phyloP scores from a whole-genome alignment of 495 filamentous ascomycete species.

The Daldinia concentrica region DNA sequence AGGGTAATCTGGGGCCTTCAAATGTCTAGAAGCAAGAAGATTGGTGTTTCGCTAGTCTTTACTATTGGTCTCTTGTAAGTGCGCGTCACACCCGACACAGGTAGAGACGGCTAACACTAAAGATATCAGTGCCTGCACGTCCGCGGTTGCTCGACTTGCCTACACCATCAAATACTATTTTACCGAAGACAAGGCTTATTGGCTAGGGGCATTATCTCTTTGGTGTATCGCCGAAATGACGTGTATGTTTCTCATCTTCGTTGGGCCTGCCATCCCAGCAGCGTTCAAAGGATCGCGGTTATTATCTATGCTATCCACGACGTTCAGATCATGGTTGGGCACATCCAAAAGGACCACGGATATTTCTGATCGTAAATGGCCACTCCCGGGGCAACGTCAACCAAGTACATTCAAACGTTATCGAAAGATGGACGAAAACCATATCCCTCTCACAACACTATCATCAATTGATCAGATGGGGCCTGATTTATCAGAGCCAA shows the following conservation, averaged over 20 bases:
- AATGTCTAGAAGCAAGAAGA: slow-evolving; percentile 57
- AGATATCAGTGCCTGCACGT: not conserved
- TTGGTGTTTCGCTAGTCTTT: slow-evolving; percentile 63
- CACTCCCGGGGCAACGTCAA: not conserved
- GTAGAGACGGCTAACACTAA: not conserved
- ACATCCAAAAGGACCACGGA: not conserved
- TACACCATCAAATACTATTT: not conserved
- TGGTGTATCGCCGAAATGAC: slow-evolving; percentile 22
- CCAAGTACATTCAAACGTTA: not conserved
- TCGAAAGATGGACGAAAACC: not conserved
- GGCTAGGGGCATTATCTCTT: not conserved
- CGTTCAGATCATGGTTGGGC: not conserved
- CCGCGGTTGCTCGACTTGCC: slow-evolving; percentile 3
- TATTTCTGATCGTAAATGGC: not conserved
- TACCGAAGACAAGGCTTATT: slow-evolving; percentile 4
- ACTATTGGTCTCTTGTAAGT: slow-evolving; percentile 63
- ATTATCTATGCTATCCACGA: not conserved
- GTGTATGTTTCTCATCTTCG: slow-evolving; percentile 21
- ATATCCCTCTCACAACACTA: not conserved
- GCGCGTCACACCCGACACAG: not conserved
- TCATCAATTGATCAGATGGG: not conserved
- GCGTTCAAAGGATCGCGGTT: slow-evolving; percentile 25
- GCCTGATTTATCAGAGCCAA: not conserved
- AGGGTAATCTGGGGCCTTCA: slow-evolving; percentile 54
- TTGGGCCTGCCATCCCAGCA: slow-evolving; percentile 35